Evolutionary conservation across 2,329 filamentous ascomycete genomes (phyloP), one percentile per base, ranked within the genome.

Genomic region (Rutstroemia sp.): DNA sequence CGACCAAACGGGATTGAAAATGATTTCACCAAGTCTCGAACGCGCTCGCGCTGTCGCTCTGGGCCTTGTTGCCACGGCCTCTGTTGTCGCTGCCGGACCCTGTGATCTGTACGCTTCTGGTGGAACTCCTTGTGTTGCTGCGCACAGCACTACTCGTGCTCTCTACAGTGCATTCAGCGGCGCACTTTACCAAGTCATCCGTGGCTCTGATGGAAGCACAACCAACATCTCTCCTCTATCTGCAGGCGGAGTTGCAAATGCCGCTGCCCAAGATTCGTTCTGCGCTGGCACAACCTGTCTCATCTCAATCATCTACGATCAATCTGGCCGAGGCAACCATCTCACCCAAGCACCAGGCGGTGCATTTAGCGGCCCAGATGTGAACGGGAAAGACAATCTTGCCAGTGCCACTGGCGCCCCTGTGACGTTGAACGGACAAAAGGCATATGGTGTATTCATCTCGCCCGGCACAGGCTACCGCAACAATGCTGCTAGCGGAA

Each of bases 141-240:
- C 83, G 0, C 82, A 86, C 66, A 79, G 79, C 66, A 85, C 81
- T n/a, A 86, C 82, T 56, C 78, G 83, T 4, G 80, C 82, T n/a
- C 68, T 86, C 5, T 86, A 85, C 69, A 75, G 69, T 62, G 63
- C 73, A 51, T 86, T 71, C 70, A 72, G 52, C 7, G 79, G 79
- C 4, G 49, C 78, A 0, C 77, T 86, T 1, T 86, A 86, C 67
- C 80, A 86, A 61, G 75, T 86, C 2, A 73, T 73, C 54, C 81
- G 83, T 48, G 77, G 71, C 51, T 84, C 80, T 7, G 72, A 74
- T 21, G 67, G 25, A 57, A 70, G 58, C 67, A 73, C 66, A 64
- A 74, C 51, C 55, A 42, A 37, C 65, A 67, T 67, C 50, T 23
- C 65, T 65, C 71, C 83, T 0, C 65, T 79, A 0, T 75, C 79